These are phyloP conservation scores for Cyberlindnera galapagoensis DNA, from an alignment of 805 yeast species.

Conservation along the genomic window DNA sequence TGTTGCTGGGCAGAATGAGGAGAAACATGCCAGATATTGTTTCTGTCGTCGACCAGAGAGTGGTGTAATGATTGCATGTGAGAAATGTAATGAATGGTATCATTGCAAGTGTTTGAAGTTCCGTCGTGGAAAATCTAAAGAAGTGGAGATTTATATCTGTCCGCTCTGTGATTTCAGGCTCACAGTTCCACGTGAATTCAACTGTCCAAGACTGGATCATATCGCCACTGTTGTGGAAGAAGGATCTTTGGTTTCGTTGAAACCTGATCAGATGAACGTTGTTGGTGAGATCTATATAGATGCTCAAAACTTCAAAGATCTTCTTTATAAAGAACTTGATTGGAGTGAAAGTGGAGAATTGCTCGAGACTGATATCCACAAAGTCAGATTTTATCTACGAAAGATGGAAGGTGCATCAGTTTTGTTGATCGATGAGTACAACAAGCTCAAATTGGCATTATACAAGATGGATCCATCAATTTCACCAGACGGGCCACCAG, in stretches of 20 bases:
- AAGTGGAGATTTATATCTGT: constrained; percentile 39
- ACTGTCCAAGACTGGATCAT: constrained; percentile 30
- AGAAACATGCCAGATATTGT: constrained; percentile 37
- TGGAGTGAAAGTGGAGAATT: constrained; percentile 18
- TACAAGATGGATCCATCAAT: constrained; percentile 24
- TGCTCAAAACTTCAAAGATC: constrained; percentile 18
- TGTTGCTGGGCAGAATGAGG: constrained; percentile 5
- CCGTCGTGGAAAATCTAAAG: constrained; percentile 26
- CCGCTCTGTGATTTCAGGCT: constrained; percentile 43
- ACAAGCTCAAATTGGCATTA: constrained; percentile 21
- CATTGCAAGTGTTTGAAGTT: constrained; percentile 52
- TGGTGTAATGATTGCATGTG: constrained; percentile 67
- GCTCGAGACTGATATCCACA: constrained; percentile 20
- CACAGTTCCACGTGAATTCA: constrained; percentile 26
- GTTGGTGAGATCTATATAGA: constrained; percentile 14
- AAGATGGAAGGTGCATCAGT: constrained; percentile 42
- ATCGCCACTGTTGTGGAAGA: constrained; percentile 23
- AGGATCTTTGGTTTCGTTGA: constrained; percentile 24
- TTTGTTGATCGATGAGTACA: constrained; percentile 28
- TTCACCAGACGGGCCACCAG: constrained; percentile 25
- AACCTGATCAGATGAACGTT: constrained; percentile 29
- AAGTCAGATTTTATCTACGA: constrained; percentile 37
- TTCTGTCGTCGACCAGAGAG: constrained; percentile 55
- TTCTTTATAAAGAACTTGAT: constrained; percentile 13
- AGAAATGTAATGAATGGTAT: constrained; percentile 65